Percentiles rank a stretch among this genome's conserved stretches.
These are phyloP conservation scores for Penicillium sp. DNA, from an alignment of 2,329 filamentous ascomycete species.

Conservation along the genomic window DNA sequence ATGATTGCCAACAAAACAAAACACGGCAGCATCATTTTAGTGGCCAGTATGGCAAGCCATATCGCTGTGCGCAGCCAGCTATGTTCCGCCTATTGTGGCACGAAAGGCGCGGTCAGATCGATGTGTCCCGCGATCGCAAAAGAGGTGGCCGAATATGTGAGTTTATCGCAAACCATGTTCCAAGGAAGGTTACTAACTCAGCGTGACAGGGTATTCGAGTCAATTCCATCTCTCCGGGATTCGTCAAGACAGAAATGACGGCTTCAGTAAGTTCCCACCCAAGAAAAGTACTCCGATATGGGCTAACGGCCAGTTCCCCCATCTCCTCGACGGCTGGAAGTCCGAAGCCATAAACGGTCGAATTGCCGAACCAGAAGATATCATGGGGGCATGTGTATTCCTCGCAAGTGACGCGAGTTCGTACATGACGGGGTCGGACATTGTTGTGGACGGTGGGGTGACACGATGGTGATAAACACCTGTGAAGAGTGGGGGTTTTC, in stretches of 20 bases:
- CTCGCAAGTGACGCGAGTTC: conserved; percentile 49
- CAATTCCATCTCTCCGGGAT: conserved; percentile 45
- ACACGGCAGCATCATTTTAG: conserved; percentile 53
- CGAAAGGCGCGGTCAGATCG: conserved; percentile 48
- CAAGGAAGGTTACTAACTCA: not conserved
- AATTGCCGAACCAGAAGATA: conserved; percentile 51
- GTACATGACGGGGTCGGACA: conserved; percentile 48
- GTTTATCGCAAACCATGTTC: not conserved
- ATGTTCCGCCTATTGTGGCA: conserved; percentile 49
- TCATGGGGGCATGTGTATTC: conserved; percentile 51
- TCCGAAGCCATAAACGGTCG: conserved; percentile 50
- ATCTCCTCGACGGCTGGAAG: conserved; percentile 51
- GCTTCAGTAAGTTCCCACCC: conserved; percentile 25
- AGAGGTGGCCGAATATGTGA: conserved; percentile 41
- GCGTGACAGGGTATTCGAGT: conserved; percentile 40
- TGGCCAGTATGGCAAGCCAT: conserved; percentile 54
- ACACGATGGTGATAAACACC: conserved; percentile 34
- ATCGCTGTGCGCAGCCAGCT: conserved; percentile 52
- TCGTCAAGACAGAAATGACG: conserved; percentile 37
- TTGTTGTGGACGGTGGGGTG: conserved; percentile 48
- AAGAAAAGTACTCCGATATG: not conserved
- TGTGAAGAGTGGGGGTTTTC: conserved; percentile 15
- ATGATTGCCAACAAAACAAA: conserved; percentile 54
- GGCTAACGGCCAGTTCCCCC: conserved; percentile 38
- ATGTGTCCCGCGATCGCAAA: conserved; percentile 51